Evolutionary conservation across 257 asterid species (phyloP), one percentile per base, ranked within the genome.

Genomic region (Craterostigma plantagineum): DNA sequence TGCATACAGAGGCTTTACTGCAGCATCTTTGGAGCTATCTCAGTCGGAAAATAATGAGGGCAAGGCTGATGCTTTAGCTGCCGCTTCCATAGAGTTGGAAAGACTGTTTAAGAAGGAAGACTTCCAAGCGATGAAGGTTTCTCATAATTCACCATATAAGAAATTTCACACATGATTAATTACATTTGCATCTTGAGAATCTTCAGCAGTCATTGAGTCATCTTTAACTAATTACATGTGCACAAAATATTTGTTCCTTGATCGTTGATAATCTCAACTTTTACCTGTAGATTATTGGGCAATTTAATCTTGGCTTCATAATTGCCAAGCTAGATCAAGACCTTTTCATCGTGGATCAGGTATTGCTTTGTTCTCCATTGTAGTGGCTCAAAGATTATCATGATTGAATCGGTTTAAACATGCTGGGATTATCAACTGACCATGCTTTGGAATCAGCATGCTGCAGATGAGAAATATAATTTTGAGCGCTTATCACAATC

Each of bases 261-360:
- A 35, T 23, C 44, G 16, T 46, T 34, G 38, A 63, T 55, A 35
- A 48, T 46, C 48, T 34, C 35, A 33, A 36, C 44, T 40, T 49
- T 45, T 36, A 27, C 49, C 41, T 62, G 65, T 81, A 90, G 98
- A 92, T 79, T 50, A 69, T 90, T 46, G 98, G 98, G 53, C 94
- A 90, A 60, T 90, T 90, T 64, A 90, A 90, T 70, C 95, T 83
- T 50, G 95, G 95, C 42, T 90, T 90, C 66, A 83, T 90, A 57
- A 67, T 90, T 62, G 94, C 87, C 50, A 90, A 80, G 78, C 52
- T 77, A 49, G 79, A 73, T 48, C 71, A 65, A 45, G 94, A 90
- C 76, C 93, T 90, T 37, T 90, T 90, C 58, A 83, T 90, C 45
- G 91, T 90, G 66, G 98, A 90, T 67, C 98, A 90, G 95, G 98